These are phyloP conservation scores for Tetrahymena elliotti DNA, from an alignment of 73 alveolate genomes.

Conservation along the genomic window DNA sequence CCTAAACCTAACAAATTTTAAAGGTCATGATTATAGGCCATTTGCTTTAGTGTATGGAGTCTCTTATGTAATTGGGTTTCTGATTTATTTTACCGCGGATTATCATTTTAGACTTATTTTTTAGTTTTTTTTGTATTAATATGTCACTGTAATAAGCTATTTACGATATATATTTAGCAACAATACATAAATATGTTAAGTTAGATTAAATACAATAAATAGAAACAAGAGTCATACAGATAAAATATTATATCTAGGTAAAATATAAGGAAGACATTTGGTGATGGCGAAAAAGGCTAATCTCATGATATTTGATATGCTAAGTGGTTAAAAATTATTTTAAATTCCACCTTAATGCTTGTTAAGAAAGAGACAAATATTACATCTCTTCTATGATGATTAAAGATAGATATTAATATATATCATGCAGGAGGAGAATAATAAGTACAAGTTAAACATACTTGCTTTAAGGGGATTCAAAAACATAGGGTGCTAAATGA, in stretches of 20 bases:
- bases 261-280: not conserved
- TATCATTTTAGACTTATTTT: not conserved
- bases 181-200: not conserved
- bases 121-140: not conserved
- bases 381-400: not conserved
- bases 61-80: not conserved
- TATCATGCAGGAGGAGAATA: not conserved
- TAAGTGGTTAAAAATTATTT: not conserved
- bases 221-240: not conserved
- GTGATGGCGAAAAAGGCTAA: not conserved
- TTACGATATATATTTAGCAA: not conserved
- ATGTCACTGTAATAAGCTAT: not conserved
- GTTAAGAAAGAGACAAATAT: not conserved
- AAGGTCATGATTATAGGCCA: not conserved
- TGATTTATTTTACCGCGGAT: not conserved
- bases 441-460: not conserved
- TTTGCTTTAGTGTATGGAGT: not conserved
- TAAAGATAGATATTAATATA: not conserved
- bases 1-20: not conserved
- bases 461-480: not conserved
- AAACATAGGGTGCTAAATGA: not conserved
- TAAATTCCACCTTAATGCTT: not conserved
- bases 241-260: not conserved
- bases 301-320: not conserved
- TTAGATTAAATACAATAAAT: not conserved